These are phyloP conservation scores for Chaetothyriales sp. DNA, from an alignment of 2,329 filamentous ascomycete genomes.

Conservation along the genomic window DNA sequence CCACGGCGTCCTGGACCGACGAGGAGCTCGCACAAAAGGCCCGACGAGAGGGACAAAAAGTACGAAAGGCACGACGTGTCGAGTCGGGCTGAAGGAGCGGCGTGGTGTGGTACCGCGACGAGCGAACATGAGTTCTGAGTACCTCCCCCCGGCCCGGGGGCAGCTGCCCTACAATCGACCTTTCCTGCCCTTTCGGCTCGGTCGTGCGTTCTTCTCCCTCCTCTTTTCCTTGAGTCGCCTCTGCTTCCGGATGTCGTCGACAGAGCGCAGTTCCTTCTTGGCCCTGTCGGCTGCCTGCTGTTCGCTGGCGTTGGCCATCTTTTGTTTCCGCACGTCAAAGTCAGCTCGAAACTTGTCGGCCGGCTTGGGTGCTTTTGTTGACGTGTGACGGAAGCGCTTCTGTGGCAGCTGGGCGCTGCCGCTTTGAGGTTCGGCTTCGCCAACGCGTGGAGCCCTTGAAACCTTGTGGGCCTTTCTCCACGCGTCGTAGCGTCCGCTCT, in stretches of 20 bases:
- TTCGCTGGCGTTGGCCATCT: slow-evolving; percentile 74
- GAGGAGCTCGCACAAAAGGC: not conserved
- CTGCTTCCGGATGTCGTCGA: slow-evolving; percentile 72
- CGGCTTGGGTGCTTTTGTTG: slow-evolving; percentile 77
- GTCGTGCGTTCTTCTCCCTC: slow-evolving; percentile 78
- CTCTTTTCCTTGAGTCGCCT: slow-evolving; percentile 63
- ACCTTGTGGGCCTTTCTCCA: slow-evolving; percentile 84
- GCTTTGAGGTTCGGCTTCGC: slow-evolving; percentile 56
- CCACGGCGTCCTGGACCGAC: not conserved
- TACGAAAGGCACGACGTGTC: not conserved
- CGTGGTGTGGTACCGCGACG: not conserved
- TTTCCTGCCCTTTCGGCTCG: slow-evolving; percentile 24
- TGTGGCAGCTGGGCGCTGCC: not conserved
- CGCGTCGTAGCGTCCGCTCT: slow-evolving; percentile 80
- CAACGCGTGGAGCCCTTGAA: slow-evolving; percentile 62
- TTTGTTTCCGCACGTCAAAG: slow-evolving; percentile 80
- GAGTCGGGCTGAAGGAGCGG: not conserved
- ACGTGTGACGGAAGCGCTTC: slow-evolving; percentile 68
- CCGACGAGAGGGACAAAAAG: too few relatives aligned
- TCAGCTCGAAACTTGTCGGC: slow-evolving; percentile 88
- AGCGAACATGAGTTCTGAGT: not conserved
- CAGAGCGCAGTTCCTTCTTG: slow-evolving; percentile 41
- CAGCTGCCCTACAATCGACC: not conserved
- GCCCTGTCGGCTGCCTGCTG: slow-evolving; percentile 26
- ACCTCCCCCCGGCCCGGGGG: too few relatives aligned